phyloP scores from a whole-genome alignment of 139 green algal species.

The Protoeuglena noctilucae region DNA sequence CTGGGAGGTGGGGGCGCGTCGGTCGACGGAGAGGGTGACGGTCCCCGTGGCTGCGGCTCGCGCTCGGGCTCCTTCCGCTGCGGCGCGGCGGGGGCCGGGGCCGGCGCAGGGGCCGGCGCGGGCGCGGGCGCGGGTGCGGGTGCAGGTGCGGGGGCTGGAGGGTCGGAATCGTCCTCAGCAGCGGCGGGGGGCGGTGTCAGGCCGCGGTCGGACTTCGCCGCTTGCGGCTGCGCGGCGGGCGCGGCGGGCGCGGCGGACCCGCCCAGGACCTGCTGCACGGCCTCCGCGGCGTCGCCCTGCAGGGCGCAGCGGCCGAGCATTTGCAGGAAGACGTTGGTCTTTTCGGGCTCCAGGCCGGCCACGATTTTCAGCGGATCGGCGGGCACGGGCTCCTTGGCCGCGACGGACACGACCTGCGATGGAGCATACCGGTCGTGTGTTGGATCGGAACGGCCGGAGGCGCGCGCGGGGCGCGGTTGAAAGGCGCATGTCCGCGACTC shows the following conservation, averaged over 20 bases:
- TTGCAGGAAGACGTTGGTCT: conserved; percentile 66
- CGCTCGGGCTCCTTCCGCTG: conserved; percentile 6
- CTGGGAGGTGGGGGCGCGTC: not conserved
- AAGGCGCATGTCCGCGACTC: too few relatives aligned
- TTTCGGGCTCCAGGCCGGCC: conserved; percentile 61
- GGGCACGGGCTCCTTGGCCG: conserved; percentile 26
- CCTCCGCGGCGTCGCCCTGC: conserved; percentile 11
- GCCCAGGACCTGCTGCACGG: conserved; percentile 21
- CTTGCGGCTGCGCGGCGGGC: not conserved
- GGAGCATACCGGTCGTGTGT: too few relatives aligned
- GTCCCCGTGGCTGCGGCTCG: not conserved
- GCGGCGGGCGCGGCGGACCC: not conserved
- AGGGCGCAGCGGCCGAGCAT: conserved; percentile 33
- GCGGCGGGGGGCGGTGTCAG: too few relatives aligned
- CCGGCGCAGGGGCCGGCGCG: not conserved
- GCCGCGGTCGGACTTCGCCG: too few relatives aligned
- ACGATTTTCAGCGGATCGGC: conserved; percentile 55
- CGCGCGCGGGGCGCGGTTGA: too few relatives aligned
- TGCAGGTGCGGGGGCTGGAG: not conserved
- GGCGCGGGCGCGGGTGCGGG: too few relatives aligned
- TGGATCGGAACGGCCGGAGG: too few relatives aligned
- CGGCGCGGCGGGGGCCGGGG: conserved; percentile 2
- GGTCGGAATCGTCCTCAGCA: too few relatives aligned
- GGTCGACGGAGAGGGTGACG: too few relatives aligned
- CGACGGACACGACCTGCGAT: conserved; percentile 31